These are phyloP conservation scores for Scenedesmus sp. DNA, from an alignment of 163 green algal genomes.

Conservation along the genomic window DNA sequence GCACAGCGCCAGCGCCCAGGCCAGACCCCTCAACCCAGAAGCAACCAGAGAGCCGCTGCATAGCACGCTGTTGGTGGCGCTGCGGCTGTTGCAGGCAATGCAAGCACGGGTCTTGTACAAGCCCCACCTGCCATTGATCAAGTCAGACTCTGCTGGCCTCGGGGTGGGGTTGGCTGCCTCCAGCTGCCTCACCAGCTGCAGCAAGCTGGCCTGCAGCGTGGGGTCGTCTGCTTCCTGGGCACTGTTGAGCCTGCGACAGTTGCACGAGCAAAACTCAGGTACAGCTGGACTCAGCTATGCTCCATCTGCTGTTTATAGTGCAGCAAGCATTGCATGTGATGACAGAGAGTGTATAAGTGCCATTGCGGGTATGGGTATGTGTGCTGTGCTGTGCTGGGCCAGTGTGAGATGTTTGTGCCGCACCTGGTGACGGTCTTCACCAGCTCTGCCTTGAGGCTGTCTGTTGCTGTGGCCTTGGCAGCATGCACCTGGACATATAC, in stretches of 20 bases:
- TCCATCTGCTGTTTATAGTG: background rate
- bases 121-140: constrained; percentile 41
- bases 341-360: background rate
- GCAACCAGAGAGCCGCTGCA: background rate
- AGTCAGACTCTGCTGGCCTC: constrained; percentile 37
- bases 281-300: background rate
- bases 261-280: background rate
- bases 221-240: constrained; percentile 39
- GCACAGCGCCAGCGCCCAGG: background rate
- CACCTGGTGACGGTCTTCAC: constrained; percentile 37
- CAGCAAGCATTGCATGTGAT: background rate
- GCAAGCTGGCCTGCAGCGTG: background rate
- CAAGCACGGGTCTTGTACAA: too few relatives aligned
- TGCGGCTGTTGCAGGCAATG: background rate
- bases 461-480: background rate
- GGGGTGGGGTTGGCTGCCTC: constrained; percentile 35
- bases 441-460: constrained; percentile 27
- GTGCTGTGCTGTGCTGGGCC: background rate
- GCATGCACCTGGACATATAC: background rate
- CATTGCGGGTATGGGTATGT: background rate
- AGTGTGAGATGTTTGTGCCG: background rate
- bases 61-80: background rate
- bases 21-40: background rate
- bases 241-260: constrained; percentile 42
- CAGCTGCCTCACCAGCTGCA: constrained; percentile 33